Conservation (phyloP, 2,329 filamentous ascomycete genomes). For the Botrytis fragariae region DNA sequence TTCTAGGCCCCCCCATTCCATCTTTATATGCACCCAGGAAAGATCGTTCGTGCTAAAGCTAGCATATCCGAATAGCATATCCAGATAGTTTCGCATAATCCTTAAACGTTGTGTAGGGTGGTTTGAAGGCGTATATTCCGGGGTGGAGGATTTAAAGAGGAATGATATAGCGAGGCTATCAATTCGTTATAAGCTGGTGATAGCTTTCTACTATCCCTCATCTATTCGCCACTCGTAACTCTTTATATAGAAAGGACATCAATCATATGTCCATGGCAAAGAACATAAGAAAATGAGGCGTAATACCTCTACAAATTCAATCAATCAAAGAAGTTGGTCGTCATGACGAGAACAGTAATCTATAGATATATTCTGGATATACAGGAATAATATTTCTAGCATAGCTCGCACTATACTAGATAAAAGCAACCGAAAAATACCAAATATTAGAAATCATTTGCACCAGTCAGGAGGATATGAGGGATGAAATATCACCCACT, state of each 20-base stretch:
- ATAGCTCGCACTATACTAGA: not conserved
- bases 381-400: not conserved
- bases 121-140: not conserved
- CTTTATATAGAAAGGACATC: not conserved
- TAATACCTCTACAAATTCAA: not conserved
- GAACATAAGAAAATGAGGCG: not conserved
- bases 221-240: no score
- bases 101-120: not conserved
- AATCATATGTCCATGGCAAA: not conserved
- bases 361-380: not conserved
- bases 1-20: not conserved
- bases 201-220: not conserved
- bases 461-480: not conserved
- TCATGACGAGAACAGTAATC: not conserved
- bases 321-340: accelerated
- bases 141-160: no score
- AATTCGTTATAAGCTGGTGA: not conserved
- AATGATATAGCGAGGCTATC: not conserved
- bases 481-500: not conserved
- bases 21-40: accelerated
- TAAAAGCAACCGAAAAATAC: not conserved
- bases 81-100: not conserved
- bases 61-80: not conserved
- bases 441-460: not conserved
- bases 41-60: not conserved